Evolutionary conservation across 805 yeast genomes (phyloP), one percentile per base, ranked within the genome.

Genomic region (Brettanomyces custersianus): DNA sequence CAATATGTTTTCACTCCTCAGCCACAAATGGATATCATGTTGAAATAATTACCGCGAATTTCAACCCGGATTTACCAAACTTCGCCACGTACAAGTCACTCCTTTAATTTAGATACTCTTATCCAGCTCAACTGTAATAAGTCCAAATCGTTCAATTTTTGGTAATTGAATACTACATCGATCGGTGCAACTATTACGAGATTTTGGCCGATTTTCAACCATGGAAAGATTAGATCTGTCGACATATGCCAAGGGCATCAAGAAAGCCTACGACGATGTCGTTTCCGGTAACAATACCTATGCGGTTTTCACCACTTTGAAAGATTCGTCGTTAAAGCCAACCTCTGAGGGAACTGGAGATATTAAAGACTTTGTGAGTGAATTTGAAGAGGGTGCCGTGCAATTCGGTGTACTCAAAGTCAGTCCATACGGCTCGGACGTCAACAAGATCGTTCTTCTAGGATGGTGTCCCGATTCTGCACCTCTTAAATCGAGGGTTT

Each of bases 401-500:
- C 95, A 88, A 63, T 92, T 80, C 51, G 98, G 97, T 28, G 68
- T 92, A 40, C 82, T 85, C 28, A 74, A 95, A 37, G 85, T 90
- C 32, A 75, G 77, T 39, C 94, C 90, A 38, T 90, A 90, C 38
- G 94, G 92, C n/a, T 81, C 95, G 4, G 92, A 83, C 47, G 88
- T 92, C 24, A 72, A 74, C 51, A 92, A 92, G 65, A 67, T 84
- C 45, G 72, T 90, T 22, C 65, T 92, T 33, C 68, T 92, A 26
- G 97, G 96, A 35, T 90, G 96, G 96, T 84, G 95, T 62, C 98
- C 98, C 5, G 97, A 92, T 58, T 84, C 90, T 38, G 88, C 95
- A 17, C 94, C 96, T 44, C 68, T 66, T 52, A 81, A 78, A 53
- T 67, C 80, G 20, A 72, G 86, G 48, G 71, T 84, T 31, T 77